phyloP scores from a whole-genome alignment of 495 filamentous ascomycete species.

The Cercophora sp. region DNA sequence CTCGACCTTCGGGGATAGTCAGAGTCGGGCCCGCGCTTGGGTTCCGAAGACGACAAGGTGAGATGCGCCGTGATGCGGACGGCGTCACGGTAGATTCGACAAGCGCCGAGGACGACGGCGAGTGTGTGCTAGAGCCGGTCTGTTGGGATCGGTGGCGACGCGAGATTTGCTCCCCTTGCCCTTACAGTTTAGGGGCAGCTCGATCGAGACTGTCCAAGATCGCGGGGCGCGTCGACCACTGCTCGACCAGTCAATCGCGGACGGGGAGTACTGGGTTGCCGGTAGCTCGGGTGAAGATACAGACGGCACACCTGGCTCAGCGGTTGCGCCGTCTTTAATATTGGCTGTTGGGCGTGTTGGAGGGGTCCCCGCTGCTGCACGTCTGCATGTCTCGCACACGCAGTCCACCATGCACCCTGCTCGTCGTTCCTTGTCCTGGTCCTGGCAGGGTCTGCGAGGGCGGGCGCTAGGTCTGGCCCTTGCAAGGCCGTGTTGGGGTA shows the following conservation, averaged over 20 bases:
- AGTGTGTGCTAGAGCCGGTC: conserved; percentile 9
- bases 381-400: conserved; percentile 26
- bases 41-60: background rate
- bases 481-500: background rate
- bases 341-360: conserved; percentile 34
- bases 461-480: conserved; percentile 21
- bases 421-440: conserved; percentile 1
- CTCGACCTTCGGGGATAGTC: too few species aligned
- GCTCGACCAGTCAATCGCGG: conserved; percentile 18
- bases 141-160: conserved; percentile 5
- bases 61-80: conserved; percentile 7
- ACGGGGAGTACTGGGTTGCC: conserved; percentile 8
- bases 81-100: conserved; percentile 15
- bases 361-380: conserved; percentile 21
- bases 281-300: conserved; percentile 18
- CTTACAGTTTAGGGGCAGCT: too few species aligned
- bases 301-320: conserved; percentile 29
- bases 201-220: conserved; percentile 4
- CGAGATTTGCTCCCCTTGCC: too few species aligned
- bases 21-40: conserved; percentile 1
- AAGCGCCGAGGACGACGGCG: conserved; percentile 12
- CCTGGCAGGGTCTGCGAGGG: conserved; percentile 16
- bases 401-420: conserved; percentile 7
- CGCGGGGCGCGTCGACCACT: conserved; percentile 2
- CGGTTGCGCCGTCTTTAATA: conserved; percentile 46